These are phyloP conservation scores for Coriaria nepalensis DNA, from an alignment of 306 rosid genomes.

Conservation along the genomic window DNA sequence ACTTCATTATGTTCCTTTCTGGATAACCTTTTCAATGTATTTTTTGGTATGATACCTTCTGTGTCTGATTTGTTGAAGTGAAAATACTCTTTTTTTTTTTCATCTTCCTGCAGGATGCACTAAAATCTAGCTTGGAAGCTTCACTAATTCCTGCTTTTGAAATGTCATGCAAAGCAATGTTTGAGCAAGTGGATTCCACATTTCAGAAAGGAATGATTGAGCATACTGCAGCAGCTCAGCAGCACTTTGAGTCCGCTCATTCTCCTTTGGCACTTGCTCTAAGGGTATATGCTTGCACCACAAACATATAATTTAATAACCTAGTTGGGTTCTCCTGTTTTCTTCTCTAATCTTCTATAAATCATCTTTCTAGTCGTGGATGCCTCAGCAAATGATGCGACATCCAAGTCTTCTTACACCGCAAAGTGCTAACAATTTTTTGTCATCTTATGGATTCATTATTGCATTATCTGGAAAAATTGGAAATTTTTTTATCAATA, in stretches of 20 bases:
- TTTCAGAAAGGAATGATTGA: slow-evolving; percentile 94
- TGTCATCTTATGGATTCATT: too few relatives aligned
- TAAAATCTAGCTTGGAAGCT: slow-evolving; percentile 70
- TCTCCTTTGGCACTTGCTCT: slow-evolving; percentile 68
- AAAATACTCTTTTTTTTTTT: slow-evolving; percentile 2
- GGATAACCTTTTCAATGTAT: not conserved
- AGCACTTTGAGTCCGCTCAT: slow-evolving; percentile 67
- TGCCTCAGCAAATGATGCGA: too few relatives aligned
- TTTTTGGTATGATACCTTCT: slow-evolving; percentile 1
- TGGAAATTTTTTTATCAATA: too few relatives aligned
- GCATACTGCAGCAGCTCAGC: slow-evolving; percentile 64
- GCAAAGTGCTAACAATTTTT: too few relatives aligned
- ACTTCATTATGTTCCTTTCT: not conserved
- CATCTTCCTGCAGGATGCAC: slow-evolving; percentile 58
- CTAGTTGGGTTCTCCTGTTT: too few relatives aligned
- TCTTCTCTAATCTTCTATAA: too few relatives aligned
- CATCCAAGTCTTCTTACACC: too few relatives aligned
- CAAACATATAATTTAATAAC: not conserved
- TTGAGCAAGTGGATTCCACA: slow-evolving; percentile 88
- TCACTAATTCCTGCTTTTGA: slow-evolving; percentile 83
- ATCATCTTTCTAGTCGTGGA: too few relatives aligned
- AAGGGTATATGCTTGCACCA: slow-evolving; percentile 41
- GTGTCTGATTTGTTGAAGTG: slow-evolving; percentile 12
- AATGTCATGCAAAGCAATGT: slow-evolving; percentile 85
- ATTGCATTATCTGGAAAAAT: too few relatives aligned